A percentile compares a stretch with the other conserved stretches of the same genome.
phyloP scores from a whole-genome alignment of 108 stramenopile genomes.

The Thalassiosira profunda region DNA sequence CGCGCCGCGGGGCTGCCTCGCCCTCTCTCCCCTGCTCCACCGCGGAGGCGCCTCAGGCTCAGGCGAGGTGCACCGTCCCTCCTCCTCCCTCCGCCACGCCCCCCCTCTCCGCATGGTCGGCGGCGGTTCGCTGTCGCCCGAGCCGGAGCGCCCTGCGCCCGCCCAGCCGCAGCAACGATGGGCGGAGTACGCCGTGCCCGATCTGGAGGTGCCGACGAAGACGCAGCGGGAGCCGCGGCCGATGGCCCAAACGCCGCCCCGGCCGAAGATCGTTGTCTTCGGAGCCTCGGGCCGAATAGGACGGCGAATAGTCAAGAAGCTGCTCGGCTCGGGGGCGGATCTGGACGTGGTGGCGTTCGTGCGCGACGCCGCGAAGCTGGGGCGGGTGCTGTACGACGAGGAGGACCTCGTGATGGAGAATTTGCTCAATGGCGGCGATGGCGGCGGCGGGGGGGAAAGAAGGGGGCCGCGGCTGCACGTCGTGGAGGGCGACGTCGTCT shows the following conservation, averaged over 20 bases:
- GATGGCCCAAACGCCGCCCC: not conserved
- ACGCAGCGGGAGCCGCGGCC: not conserved
- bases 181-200: not conserved
- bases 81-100: too few relatives aligned
- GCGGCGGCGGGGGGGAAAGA: slow-evolving; percentile 12
- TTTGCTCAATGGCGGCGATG: not conserved
- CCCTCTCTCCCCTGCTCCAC: too few relatives aligned
- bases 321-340: slow-evolving; percentile 51
- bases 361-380: slow-evolving; percentile 57
- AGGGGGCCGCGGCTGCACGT: slow-evolving; percentile 57
- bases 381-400: slow-evolving; percentile 60
- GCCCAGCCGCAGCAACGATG: not conserved
- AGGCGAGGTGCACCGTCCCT: too few relatives aligned
- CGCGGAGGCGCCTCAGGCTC: too few relatives aligned
- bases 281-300: slow-evolving; percentile 74
- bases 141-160: too few relatives aligned
- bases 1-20: too few relatives aligned
- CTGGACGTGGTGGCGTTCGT: slow-evolving; percentile 76
- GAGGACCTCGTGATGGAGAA: slow-evolving; percentile 20
- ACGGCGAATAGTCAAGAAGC: slow-evolving; percentile 54
- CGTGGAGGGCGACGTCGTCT: slow-evolving; percentile 65
- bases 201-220: not conserved
- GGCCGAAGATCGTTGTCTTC: slow-evolving; percentile 56
- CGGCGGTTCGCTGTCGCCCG: too few relatives aligned
- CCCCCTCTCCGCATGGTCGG: too few relatives aligned